Evolutionary conservation across 768 basidiomycete species (phyloP).

Genomic region (Xanthoconium stramineum): DNA sequence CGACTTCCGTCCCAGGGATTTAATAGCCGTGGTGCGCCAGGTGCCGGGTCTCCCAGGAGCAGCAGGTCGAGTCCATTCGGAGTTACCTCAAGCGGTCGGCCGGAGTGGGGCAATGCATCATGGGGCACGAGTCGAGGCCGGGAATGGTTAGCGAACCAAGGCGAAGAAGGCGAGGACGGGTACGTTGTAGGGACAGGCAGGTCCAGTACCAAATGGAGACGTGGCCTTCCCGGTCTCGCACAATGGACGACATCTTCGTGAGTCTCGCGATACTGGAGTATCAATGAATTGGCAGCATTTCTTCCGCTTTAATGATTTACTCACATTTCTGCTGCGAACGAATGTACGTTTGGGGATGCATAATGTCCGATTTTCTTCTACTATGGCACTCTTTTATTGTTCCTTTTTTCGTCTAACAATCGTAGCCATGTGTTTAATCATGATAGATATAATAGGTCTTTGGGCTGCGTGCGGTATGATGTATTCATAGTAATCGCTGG

Average conservation of each 20-base stretch:
- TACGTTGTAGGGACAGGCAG: neutral
- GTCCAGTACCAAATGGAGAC: slow-evolving; percentile 27
- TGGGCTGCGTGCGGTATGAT: neutral
- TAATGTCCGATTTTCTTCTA: slow-evolving; percentile 2
- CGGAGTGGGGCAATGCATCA: slow-evolving; percentile 20
- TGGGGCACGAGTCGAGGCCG: slow-evolving; percentile 20
- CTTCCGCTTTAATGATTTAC: no score
- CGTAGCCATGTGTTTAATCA: slow-evolving; percentile 18
- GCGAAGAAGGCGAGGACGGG: slow-evolving; percentile 29
- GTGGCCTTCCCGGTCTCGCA: slow-evolving; percentile 32
- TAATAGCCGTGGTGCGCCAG: slow-evolving; percentile 12
- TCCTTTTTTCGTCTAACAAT: slow-evolving; percentile 1
- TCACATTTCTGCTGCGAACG: slow-evolving; percentile 8
- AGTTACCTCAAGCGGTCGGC: slow-evolving; percentile 1
- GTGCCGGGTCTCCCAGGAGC: slow-evolving; percentile 14
- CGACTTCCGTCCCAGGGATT: slow-evolving; percentile 12
- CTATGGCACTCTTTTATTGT: slow-evolving; percentile 4
- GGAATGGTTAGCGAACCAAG: slow-evolving; percentile 28
- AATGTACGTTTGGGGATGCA: slow-evolving; percentile 13
- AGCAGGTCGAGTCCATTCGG: slow-evolving; percentile 19
- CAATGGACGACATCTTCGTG: slow-evolving; percentile 29
- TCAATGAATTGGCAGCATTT: neutral
- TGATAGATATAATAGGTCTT: slow-evolving; percentile 23
- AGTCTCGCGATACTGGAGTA: slow-evolving; percentile 1
- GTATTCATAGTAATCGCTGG: no score